Conservation (phyloP, 1,284 basidiomycete species). For the Marasmius oreades region DNA sequence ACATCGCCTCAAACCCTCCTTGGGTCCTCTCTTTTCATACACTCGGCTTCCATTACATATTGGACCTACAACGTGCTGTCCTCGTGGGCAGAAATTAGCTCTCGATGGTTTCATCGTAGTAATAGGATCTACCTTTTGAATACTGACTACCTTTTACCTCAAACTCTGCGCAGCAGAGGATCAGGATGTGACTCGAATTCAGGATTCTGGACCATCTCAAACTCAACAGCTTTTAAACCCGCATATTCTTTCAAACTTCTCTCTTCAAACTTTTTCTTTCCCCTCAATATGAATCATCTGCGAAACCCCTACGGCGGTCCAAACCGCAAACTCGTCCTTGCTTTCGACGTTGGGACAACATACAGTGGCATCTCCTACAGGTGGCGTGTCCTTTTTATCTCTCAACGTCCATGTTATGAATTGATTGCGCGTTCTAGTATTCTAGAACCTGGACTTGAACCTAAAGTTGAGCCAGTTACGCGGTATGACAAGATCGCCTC, state of each 20-base stretch:
- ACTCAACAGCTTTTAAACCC: neutral
- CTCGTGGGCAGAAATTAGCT: too few relatives aligned
- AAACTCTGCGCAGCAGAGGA: too few relatives aligned
- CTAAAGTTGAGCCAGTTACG: slow-evolving; percentile 12
- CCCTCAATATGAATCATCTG: neutral
- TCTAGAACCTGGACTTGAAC: slow-evolving; percentile 13
- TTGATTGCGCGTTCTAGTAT: slow-evolving; percentile 1
- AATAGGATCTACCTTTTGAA: too few relatives aligned
- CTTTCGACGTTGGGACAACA: slow-evolving; percentile 52
- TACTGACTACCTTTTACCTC: too few relatives aligned
- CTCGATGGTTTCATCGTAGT: too few relatives aligned
- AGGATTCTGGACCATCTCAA: neutral
- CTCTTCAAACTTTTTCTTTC: neutral
- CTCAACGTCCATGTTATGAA: neutral
- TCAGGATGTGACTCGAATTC: too few relatives aligned
- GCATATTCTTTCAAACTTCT: neutral
- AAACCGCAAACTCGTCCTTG: slow-evolving; percentile 40
- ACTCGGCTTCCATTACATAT: too few relatives aligned
- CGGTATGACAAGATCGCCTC: slow-evolving; percentile 1
- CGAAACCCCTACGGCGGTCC: slow-evolving; percentile 26
- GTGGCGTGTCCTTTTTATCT: slow-evolving; percentile 10
- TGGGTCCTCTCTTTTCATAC: too few relatives aligned
- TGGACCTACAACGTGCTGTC: too few relatives aligned
- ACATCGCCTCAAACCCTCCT: too few relatives aligned
- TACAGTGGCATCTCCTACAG: slow-evolving; percentile 48